Base-by-base conservation (phyloP, 2,329 filamentous ascomycete species). In the Xylariaceae sp. region DNA sequence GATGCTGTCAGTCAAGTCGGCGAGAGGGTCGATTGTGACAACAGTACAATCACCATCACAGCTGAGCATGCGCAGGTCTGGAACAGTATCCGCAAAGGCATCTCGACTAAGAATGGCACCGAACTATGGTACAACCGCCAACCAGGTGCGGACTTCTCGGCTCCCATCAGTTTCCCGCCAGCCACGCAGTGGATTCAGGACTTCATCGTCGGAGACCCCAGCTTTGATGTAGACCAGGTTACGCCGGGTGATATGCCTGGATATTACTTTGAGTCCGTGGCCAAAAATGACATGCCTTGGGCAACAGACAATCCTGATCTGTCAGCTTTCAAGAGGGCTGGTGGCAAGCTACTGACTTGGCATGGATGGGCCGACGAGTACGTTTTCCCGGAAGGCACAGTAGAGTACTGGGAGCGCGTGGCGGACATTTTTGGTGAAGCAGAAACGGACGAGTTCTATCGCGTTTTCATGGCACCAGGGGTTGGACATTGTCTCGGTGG, bases 261-360 rank as follows among this genome's bases (percentile, higher is more conserved):
- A 39, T 51, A 38, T 39, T 30, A 9, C 48, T 41, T 18, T 35
- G 36, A 39, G 40, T 47, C 42, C 44, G 44, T 44, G 48, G 46
- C n/a, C 18, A 46, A 12, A 17, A 49, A 3, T 11, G 41, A 27
- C 50, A 40, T 19, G 31, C 47, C 27, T 46, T 43, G 5, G 27
- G 44, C 39, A 45, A 47, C 18, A 39, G 45, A 49, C 48, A 44
- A 53, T 18, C 50, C 50, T 12, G 47, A 53, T 36, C 38, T 53
- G 10, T 45, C 46, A 32, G 39, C 39, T 22, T 53, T 53, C n/a
- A 48, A 46, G 31, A 45, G 11, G 43, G 36, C 18, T 15, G 47
- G 47, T 15, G 47, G 47, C n/a, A 53, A 53, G 47, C 48, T 53
- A 42, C 32, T 53, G 32, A 49, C 40, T 19, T 53, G 50, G 50